Percentiles rank a stretch among this genome's conserved stretches.
These are phyloP conservation scores for Arabis hirsuta DNA, from an alignment of 345 rosid genomes.

Conservation along the genomic window DNA sequence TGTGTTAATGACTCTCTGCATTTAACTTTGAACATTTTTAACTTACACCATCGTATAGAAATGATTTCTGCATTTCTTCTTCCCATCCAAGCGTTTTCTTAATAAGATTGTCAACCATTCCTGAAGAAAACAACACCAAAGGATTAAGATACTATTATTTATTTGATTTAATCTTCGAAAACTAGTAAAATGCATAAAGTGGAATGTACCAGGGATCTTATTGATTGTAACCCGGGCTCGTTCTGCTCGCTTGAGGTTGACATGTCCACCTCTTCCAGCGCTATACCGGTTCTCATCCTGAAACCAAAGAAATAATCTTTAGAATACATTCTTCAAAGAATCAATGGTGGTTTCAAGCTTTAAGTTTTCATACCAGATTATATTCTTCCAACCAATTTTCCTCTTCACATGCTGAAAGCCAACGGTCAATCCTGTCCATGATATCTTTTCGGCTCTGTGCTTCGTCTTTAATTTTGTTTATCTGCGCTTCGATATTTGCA, in stretches of 20 bases:
- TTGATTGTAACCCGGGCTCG: slow-evolving; percentile 76
- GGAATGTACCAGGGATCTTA: slow-evolving; percentile 79
- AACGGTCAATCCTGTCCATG: slow-evolving; percentile 88
- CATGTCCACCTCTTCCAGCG: slow-evolving; percentile 95
- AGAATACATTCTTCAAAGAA: neutral
- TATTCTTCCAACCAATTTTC: slow-evolving; percentile 98
- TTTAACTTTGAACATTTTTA: neutral
- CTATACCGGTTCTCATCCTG: slow-evolving; percentile 83
- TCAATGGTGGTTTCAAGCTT: slow-evolving; percentile 10
- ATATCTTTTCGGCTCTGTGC: slow-evolving; percentile 89
- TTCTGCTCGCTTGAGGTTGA: slow-evolving; percentile 94
- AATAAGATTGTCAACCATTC: slow-evolving; percentile 83
- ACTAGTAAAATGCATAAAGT: neutral
- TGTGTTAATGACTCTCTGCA: neutral
- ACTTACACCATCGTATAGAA: slow-evolving; percentile 94
- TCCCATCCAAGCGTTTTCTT: slow-evolving; percentile 83
- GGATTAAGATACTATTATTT: neutral
- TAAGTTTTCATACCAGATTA: slow-evolving; percentile 57
- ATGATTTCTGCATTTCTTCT: slow-evolving; percentile 59
- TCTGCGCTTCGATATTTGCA: slow-evolving; percentile 78
- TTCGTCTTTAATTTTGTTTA: slow-evolving; percentile 77
- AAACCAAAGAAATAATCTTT: slow-evolving; percentile 16
- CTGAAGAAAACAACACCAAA: slow-evolving; percentile 49
- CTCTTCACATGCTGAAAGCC: slow-evolving; percentile 96
- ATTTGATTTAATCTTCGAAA: neutral